A percentile compares a stretch with the other conserved stretches of the same genome.
phyloP scores from a whole-genome alignment of 108 stramenopile species.

The Skeletonema grethae region DNA sequence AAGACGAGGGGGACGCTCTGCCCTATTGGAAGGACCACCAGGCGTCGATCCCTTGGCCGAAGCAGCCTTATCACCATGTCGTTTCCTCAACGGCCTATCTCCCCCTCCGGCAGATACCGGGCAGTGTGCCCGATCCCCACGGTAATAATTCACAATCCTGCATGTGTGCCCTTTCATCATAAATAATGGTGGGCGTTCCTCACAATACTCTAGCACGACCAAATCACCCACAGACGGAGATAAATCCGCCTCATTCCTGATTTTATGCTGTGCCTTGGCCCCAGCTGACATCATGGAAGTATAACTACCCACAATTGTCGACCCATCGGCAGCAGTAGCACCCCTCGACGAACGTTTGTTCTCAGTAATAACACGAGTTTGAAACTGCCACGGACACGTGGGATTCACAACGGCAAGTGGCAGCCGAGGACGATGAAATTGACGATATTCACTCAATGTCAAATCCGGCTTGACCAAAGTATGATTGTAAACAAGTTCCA shows the following conservation, averaged over 20 bases:
- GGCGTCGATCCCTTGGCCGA: constrained; percentile 18
- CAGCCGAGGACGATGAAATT: constrained; percentile 84
- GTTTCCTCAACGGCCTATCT: constrained; percentile 77
- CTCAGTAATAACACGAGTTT: constrained; percentile 54
- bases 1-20: constrained; percentile 63
- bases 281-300: constrained; percentile 79
- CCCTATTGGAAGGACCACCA: constrained; percentile 43
- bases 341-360: constrained; percentile 28
- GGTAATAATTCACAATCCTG: constrained; percentile 89
- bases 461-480: constrained; percentile 64
- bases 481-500: constrained; percentile 85
- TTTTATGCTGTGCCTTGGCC: constrained; percentile 70
- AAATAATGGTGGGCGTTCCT: constrained; percentile 84
- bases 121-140: constrained; percentile 82
- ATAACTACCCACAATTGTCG: constrained; percentile 61
- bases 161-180: constrained; percentile 84
- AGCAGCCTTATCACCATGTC: constrained; percentile 60
- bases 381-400: constrained; percentile 79
- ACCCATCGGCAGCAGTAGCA: constrained; percentile 42
- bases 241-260: constrained; percentile 82
- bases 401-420: constrained; percentile 64
- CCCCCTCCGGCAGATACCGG: constrained; percentile 90
- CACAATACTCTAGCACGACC: constrained; percentile 79
- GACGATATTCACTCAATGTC: constrained; percentile 61
- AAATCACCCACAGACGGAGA: constrained; percentile 74